These are phyloP conservation scores for Phoenix dactylifera DNA, from an alignment of 176 grass and related monocot species.

Conservation along the genomic window DNA sequence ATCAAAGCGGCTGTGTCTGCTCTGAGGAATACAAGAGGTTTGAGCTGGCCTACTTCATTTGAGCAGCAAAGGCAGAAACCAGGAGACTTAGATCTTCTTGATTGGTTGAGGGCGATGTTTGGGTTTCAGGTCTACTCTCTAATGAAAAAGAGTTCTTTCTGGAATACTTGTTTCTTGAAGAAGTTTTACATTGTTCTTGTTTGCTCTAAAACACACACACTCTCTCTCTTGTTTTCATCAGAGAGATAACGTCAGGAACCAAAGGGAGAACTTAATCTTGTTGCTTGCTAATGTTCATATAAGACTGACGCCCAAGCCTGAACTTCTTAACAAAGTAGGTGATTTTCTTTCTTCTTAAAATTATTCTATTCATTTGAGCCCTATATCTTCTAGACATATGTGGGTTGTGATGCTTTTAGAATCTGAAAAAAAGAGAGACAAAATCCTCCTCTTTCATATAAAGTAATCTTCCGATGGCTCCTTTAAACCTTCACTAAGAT, in stretches of 20 bases:
- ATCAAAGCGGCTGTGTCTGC: conserved; percentile 54
- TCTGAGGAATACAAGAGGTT: conserved; percentile 45
- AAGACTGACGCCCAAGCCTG: conserved; percentile 74
- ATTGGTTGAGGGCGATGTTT: conserved; percentile 96
- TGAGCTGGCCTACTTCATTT: conserved; percentile 66
- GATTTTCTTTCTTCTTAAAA: conserved; percentile 7
- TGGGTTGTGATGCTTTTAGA: too few relatives aligned
- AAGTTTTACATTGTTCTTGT: not conserved
- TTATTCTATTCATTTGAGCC: too few relatives aligned
- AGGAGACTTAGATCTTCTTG: conserved; percentile 71
- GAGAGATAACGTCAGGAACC: conserved; percentile 90
- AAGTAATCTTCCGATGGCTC: too few relatives aligned
- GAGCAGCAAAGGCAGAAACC: conserved; percentile 76
- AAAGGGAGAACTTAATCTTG: conserved; percentile 89
- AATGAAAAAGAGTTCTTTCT: not conserved
- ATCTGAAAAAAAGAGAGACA: too few relatives aligned
- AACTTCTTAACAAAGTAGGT: conserved; percentile 73
- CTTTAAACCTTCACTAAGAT: too few relatives aligned
- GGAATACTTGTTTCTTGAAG: too few relatives aligned
- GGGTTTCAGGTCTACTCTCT: conserved; percentile 73
- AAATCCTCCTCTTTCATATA: too few relatives aligned
- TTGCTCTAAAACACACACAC: not conserved
- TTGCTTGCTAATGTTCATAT: conserved; percentile 85
- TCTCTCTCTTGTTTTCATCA: conserved; percentile 21
- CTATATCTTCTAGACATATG: too few relatives aligned